Base-by-base conservation (phyloP, 2,329 filamentous ascomycete species). In the Alternaria conjuncta region DNA sequence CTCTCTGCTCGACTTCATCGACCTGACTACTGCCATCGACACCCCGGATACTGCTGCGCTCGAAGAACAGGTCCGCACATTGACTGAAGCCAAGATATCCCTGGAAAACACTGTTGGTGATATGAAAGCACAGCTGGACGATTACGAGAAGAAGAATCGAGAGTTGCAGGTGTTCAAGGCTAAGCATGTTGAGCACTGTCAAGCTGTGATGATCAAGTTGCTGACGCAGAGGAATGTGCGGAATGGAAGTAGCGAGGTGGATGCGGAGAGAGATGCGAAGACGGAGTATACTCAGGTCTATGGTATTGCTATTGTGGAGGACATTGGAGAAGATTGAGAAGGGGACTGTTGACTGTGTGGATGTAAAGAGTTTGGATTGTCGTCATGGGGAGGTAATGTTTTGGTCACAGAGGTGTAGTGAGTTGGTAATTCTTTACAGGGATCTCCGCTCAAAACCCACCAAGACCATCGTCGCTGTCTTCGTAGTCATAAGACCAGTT, bases 391-490 rank as follows among this genome's bases (percentile, higher is more conserved):
- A 15, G 1, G 30, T 15, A 8, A 15, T 36, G 3, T 51, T 15
- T 15, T 32, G 18, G 2, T 21, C 3, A 9, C 6, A 32, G 26
- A 21, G 8, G 25, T 26, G 25, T 26, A 26, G 9, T 11, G 28
- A 5, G 11, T 5, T 5, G 11, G 5, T 12, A 30, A 12, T 6
- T 50, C 6, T 32, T 21, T 2, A 15, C 7, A 32, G 28, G 5
- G 2, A 6, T 9, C 30, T 13, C 47, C 11, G 9, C 25, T 30
- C 9, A 63, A 9, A 63, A 63, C 7, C 61, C 61, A 20, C 61
- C 61, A 12, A 63, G 51, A 44, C 57, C 61, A 21, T 63, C 61
- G 1, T 63, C 61, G 4, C 50, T 53, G 5, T 57, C 51, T 20
- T 59, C 57, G n/a, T 55, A 51, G 5, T 46, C 43, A 11, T 32